A percentile compares a stretch with the other conserved stretches of the same genome.
These are phyloP conservation scores for Calamus simplicifolius DNA, from an alignment of 176 grass and related monocot genomes.

Conservation along the genomic window DNA sequence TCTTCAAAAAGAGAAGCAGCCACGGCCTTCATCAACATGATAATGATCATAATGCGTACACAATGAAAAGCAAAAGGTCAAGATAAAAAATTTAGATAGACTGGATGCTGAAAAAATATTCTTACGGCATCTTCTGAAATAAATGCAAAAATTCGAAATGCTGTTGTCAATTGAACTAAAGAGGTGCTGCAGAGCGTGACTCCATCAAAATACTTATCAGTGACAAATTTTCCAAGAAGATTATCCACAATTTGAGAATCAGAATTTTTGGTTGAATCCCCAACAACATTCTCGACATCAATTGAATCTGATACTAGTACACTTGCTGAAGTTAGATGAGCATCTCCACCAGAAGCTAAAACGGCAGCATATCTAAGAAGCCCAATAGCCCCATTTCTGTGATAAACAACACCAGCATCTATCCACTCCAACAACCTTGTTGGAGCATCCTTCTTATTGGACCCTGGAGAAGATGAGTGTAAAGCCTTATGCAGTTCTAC, in stretches of 20 bases:
- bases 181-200: conserved; percentile 64
- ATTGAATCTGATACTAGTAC: conserved; percentile 93
- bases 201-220: conserved; percentile 86
- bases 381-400: conserved; percentile 78
- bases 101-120: conserved; percentile 5
- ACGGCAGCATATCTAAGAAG: conserved; percentile 88
- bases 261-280: conserved; percentile 64
- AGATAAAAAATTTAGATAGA: not conserved
- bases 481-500: conserved; percentile 90
- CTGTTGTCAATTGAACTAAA: conserved; percentile 78
- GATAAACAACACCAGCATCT: conserved; percentile 95
- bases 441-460: conserved; percentile 90
- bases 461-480: conserved; percentile 86
- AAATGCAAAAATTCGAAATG: conserved; percentile 87
- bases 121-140: conserved; percentile 82
- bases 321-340: conserved; percentile 80
- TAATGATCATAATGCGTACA: conserved; percentile 6
- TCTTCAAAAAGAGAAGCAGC: conserved; percentile 93
- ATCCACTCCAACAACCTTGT: conserved; percentile 94
- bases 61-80: conserved; percentile 2
- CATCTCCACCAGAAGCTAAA: conserved; percentile 89
- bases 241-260: conserved; percentile 80
- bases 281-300: conserved; percentile 83
- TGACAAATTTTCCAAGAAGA: conserved; percentile 82
- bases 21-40: conserved; percentile 53